A percentile compares a stretch with the other conserved stretches of the same genome.
phyloP scores from a whole-genome alignment of 1,284 basidiomycete genomes.

The Sporisorium reilianum region DNA sequence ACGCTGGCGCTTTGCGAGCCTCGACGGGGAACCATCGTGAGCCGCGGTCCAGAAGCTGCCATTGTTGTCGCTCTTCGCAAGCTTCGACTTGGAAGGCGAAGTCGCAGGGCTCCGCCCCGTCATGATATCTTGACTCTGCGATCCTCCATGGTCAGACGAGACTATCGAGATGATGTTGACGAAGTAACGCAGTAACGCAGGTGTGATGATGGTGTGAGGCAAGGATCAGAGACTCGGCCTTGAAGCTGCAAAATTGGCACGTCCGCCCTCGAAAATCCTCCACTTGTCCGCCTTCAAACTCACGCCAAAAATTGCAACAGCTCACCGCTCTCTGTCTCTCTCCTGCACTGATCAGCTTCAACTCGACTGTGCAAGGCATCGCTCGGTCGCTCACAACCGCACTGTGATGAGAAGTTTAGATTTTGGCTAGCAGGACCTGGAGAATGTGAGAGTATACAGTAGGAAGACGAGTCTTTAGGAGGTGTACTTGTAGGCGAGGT shows the following conservation, averaged over 20 bases:
- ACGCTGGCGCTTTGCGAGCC: conserved; percentile 21
- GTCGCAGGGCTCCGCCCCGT: conserved; percentile 35
- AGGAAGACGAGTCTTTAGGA: conserved; percentile 21
- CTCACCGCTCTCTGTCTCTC: neutral
- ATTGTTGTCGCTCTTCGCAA: conserved; percentile 1
- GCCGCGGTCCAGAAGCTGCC: neutral
- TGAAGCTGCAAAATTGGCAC: neutral
- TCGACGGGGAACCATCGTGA: conserved; percentile 8
- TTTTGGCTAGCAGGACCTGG: conserved; percentile 7
- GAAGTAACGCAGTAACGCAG: neutral
- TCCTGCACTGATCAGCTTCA: too few species aligned
- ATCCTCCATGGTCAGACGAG: conserved; percentile 16
- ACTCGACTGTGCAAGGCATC: too few species aligned
- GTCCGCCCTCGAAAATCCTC: conserved; percentile 19
- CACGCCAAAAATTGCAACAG: neutral
- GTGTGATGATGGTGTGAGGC: neutral
- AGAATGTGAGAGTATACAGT: conserved; percentile 17
- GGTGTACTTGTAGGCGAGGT: conserved; percentile 59
- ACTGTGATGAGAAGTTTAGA: conserved; percentile 4
- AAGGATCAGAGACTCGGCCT: conserved; percentile 8
- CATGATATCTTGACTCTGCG: conserved; percentile 25
- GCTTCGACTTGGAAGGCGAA: conserved; percentile 22
- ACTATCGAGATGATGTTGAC: neutral
- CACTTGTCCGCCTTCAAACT: conserved; percentile 10
- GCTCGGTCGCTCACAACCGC: neutral